Base-by-base conservation (phyloP, 345 rosid genomes). In the Murraya koenigii region DNA sequence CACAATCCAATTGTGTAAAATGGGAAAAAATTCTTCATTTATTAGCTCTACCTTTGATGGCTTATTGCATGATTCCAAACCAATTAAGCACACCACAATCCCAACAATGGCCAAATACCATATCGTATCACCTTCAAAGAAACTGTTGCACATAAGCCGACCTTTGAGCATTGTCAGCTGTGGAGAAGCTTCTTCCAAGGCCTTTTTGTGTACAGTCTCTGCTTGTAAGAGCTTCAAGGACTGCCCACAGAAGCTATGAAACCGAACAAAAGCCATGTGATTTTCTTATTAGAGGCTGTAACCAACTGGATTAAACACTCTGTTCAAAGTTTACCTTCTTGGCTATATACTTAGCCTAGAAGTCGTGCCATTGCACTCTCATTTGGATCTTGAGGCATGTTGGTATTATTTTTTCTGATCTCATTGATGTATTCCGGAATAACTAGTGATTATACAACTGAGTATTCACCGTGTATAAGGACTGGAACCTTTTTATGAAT, bases 381-480 rank as follows among this genome's bases (percentile, higher is more conserved):
- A 38, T 80, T 78, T 59, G 89, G 88, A 66, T 88, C 84, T 23
- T 56, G 63, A 17, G 89, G 88, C 59, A 83, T 65, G n/a, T 83
- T 68, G 19, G 85, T 87, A 71, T 81, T 76, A 23, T n/a, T 5
- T 30, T 74, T 78, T 88, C 89, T 84, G 7, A 86, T 81, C 71
- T 86, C 80, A 15, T 86, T 87, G 74, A 88, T 83, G 75, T 84
- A 84, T 20, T 86, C 85, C 8, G 84, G 81, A 19, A 84, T 86
- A 1, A 82, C 23, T 17, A 59, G 68, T n/a, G 87, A 86, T 77
- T 30, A 1, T 30, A 2, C 32, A 30, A 30, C 32, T 9, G 81
- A 54, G 33, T 84, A 77, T 26, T 82, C 89, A 1, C 78, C 76
- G 77, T 85, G 82, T 19, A 84, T 54, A 69, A 82, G 80, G 60